Percentiles rank a stretch among this genome's conserved stretches.
These are phyloP conservation scores for Mycena kentingensis DNA, from an alignment of 768 basidiomycete species.

Conservation along the genomic window DNA sequence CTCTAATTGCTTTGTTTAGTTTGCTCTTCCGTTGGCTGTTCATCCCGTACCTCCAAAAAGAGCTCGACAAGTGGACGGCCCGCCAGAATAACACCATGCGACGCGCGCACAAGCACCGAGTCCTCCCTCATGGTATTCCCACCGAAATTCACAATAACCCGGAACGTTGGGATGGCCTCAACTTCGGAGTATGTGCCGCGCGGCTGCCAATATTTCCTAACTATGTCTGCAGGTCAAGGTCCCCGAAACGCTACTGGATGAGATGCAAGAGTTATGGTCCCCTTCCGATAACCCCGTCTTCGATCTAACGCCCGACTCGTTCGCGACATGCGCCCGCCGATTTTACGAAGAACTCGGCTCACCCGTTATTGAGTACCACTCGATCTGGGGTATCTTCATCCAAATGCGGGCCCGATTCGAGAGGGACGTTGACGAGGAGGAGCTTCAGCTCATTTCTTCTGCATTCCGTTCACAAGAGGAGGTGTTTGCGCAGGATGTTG, in stretches of 20 bases:
- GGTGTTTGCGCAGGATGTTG: too few relatives aligned
- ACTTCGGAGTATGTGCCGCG: too few relatives aligned
- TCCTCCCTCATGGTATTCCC: conserved; percentile 42
- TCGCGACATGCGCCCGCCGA: conserved; percentile 12
- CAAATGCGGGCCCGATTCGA: background rate
- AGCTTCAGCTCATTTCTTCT: too few relatives aligned
- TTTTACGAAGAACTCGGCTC: conserved; percentile 18
- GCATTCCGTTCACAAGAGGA: too few relatives aligned
- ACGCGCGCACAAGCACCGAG: conserved; percentile 34
- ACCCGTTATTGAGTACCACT: conserved; percentile 12
- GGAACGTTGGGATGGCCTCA: too few relatives aligned
- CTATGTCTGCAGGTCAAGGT: conserved; percentile 31
- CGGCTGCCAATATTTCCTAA: too few relatives aligned
- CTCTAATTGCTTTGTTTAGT: conserved; percentile 22
- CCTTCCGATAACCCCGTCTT: conserved; percentile 31
- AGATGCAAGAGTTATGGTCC: conserved; percentile 28
- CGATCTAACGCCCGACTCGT: conserved; percentile 31
- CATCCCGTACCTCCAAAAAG: conserved; percentile 43
- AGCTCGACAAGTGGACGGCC: conserved; percentile 34
- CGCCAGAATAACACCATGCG: conserved; percentile 25
- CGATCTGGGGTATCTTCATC: conserved; percentile 18
- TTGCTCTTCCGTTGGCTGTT: conserved; percentile 43
- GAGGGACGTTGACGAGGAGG: too few relatives aligned
- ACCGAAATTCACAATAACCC: conserved; percentile 34
- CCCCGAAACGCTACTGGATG: conserved; percentile 15